Percentiles rank a stretch among this genome's conserved stretches.
Conservation (phyloP, 2,329 filamentous ascomycete genomes). For the Scedosporium dehoogii region DNA sequence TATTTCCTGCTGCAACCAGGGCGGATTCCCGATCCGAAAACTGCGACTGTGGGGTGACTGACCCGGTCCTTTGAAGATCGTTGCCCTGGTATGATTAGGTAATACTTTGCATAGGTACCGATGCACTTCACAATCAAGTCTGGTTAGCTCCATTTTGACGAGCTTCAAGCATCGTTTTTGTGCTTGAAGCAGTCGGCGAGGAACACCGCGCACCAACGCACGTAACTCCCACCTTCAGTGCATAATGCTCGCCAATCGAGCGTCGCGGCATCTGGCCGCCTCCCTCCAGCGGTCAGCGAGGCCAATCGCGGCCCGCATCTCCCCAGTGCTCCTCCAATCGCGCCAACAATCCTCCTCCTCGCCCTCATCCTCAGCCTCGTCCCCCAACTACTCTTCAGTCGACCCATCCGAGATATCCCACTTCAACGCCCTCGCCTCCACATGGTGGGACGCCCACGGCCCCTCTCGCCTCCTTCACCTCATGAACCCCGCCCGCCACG, state of each 20-base stretch:
- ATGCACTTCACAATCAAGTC: too few relatives aligned
- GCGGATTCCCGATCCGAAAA: too few relatives aligned
- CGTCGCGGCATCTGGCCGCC: slow-evolving; percentile 3
- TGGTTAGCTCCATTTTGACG: too few relatives aligned
- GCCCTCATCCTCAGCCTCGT: slow-evolving; percentile 10
- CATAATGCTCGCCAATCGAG: slow-evolving; percentile 1
- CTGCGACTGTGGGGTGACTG: neutral
- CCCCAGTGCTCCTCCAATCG: neutral
- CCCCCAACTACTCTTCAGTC: slow-evolving; percentile 56
- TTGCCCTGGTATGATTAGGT: too few relatives aligned
- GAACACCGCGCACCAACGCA: neutral
- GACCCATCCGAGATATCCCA: slow-evolving; percentile 85
- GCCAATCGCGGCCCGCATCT: neutral
- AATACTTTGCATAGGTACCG: too few relatives aligned
- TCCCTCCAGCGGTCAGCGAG: neutral
- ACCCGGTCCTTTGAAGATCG: too few relatives aligned
- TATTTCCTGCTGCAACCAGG: neutral
- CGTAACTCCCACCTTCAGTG: neutral
- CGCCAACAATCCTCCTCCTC: slow-evolving; percentile 14
- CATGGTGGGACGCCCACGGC: slow-evolving; percentile 96
- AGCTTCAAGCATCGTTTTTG: neutral
- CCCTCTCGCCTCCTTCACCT: slow-evolving; percentile 86
- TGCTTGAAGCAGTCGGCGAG: neutral
- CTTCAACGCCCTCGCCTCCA: slow-evolving; percentile 85
- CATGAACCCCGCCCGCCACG: slow-evolving; percentile 94